A percentile compares a stretch with the other conserved stretches of the same genome.
Conservation (phyloP, 495 filamentous ascomycete genomes). For the Aspergillus nanangensis region DNA sequence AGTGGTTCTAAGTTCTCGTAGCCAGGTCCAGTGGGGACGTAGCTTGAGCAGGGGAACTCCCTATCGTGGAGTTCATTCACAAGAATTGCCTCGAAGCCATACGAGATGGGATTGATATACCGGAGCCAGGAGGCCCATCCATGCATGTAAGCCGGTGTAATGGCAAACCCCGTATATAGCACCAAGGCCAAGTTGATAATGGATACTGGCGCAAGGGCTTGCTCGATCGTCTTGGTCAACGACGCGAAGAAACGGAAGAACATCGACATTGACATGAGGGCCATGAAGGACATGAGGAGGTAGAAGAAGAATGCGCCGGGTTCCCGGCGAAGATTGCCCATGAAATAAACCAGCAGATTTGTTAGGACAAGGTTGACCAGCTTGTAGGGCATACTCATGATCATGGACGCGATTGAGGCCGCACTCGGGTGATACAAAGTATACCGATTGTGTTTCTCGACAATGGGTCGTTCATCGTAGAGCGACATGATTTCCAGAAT, state of each 20-base stretch:
- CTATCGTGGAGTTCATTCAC: constrained; percentile 51
- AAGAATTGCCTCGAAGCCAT: constrained; percentile 34
- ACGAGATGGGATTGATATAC: constrained; percentile 66
- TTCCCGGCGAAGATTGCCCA: constrained; percentile 47
- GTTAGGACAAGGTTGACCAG: constrained; percentile 36
- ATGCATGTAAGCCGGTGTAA: constrained; percentile 28
- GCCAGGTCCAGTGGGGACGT: constrained; percentile 35
- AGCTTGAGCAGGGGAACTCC: constrained; percentile 41
- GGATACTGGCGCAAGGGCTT: constrained; percentile 29
- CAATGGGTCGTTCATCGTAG: constrained; percentile 52
- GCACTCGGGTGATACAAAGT: constrained; percentile 57
- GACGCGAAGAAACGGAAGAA: constrained; percentile 65
- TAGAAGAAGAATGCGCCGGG: constrained; percentile 72
- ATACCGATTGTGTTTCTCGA: constrained; percentile 57
- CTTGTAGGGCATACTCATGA: constrained; percentile 51
- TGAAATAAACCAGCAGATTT: constrained; percentile 50
- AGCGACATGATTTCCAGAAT: constrained; percentile 60
- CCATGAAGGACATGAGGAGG: constrained; percentile 61
- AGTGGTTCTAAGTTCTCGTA: constrained; percentile 9
- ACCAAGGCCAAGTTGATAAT: constrained; percentile 27
- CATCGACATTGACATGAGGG: constrained; percentile 61
- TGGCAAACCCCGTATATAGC: constrained; percentile 31
- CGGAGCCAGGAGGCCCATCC: constrained; percentile 35
- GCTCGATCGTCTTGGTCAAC: constrained; percentile 62
- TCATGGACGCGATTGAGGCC: constrained; percentile 49